These are phyloP conservation scores for Rhizopogon salebrosus DNA, from an alignment of 768 basidiomycete genomes.

Conservation along the genomic window DNA sequence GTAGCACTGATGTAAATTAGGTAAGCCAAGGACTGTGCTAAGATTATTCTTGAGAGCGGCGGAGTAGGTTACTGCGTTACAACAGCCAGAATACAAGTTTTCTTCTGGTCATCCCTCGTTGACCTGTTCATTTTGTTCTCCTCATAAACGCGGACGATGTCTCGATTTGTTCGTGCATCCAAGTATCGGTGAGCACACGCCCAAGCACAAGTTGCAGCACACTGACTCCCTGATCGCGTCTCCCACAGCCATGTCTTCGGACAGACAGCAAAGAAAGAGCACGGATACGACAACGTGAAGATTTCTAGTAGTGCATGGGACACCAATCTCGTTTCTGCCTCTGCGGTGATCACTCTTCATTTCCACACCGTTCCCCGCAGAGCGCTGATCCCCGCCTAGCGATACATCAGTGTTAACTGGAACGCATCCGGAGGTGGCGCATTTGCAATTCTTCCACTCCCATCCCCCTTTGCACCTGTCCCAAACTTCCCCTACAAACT, in stretches of 20 bases:
- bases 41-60: too few relatives aligned
- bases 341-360: constrained; percentile 48
- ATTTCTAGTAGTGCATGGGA: constrained; percentile 92
- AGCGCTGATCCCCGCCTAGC: constrained; percentile 31
- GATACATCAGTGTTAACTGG: constrained; percentile 93
- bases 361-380: constrained; percentile 7
- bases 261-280: constrained; percentile 80
- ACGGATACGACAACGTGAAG: constrained; percentile 77
- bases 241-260: constrained; percentile 82
- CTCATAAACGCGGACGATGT: constrained; percentile 42
- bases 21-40: too few relatives aligned
- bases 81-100: not conserved
- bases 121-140: not conserved
- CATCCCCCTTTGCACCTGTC: constrained; percentile 57
- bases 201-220: not conserved
- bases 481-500: constrained; percentile 67
- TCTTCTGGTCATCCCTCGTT: not conserved
- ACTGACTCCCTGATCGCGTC: constrained; percentile 5
- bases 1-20: too few relatives aligned
- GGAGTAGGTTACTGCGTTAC: not conserved
- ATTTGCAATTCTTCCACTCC: constrained; percentile 88
- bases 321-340: constrained; percentile 86
- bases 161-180: constrained; percentile 79
- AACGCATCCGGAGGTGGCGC: constrained; percentile 90
- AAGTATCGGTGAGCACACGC: constrained; percentile 67